Evolutionary conservation across 495 filamentous ascomycete genomes (phyloP).

Genomic region (Aspergillus hancockii): DNA sequence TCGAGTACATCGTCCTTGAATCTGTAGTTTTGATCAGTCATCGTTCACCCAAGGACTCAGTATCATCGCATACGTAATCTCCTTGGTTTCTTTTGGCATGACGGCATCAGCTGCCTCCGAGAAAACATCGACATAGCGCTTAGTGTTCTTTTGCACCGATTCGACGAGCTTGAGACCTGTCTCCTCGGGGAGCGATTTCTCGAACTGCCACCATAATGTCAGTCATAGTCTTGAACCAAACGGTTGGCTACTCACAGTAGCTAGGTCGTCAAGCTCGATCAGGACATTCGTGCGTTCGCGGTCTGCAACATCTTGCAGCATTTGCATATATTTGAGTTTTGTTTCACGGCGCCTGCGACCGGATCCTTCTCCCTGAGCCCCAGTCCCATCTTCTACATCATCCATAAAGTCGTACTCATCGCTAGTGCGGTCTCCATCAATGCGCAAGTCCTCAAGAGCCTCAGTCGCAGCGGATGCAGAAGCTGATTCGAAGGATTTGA

Average conservation of each 20-base stretch:
- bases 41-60: background rate
- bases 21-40: slow-evolving; percentile 38
- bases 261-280: slow-evolving; percentile 88
- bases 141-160: slow-evolving; percentile 86
- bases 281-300: slow-evolving; percentile 69
- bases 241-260: slow-evolving; percentile 51
- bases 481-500: slow-evolving; percentile 78
- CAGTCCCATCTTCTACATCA: slow-evolving; percentile 64
- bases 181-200: slow-evolving; percentile 65
- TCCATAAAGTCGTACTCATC: slow-evolving; percentile 97
- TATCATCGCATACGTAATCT: slow-evolving; percentile 65
- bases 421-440: slow-evolving; percentile 84
- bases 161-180: slow-evolving; percentile 69
- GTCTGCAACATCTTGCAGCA: slow-evolving; percentile 86
- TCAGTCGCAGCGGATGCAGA: slow-evolving; percentile 67
- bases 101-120: slow-evolving; percentile 84
- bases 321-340: slow-evolving; percentile 86
- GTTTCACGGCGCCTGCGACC: slow-evolving; percentile 49
- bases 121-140: slow-evolving; percentile 90
- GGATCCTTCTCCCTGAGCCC: slow-evolving; percentile 42
- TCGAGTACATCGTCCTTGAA: slow-evolving; percentile 98
- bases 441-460: slow-evolving; percentile 78
- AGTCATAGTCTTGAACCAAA: background rate
- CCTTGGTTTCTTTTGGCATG: slow-evolving; percentile 76
- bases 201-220: slow-evolving; percentile 56